phyloP scores from a whole-genome alignment of 2,329 filamentous ascomycete genomes.

The Aaosphaeria arxii region DNA sequence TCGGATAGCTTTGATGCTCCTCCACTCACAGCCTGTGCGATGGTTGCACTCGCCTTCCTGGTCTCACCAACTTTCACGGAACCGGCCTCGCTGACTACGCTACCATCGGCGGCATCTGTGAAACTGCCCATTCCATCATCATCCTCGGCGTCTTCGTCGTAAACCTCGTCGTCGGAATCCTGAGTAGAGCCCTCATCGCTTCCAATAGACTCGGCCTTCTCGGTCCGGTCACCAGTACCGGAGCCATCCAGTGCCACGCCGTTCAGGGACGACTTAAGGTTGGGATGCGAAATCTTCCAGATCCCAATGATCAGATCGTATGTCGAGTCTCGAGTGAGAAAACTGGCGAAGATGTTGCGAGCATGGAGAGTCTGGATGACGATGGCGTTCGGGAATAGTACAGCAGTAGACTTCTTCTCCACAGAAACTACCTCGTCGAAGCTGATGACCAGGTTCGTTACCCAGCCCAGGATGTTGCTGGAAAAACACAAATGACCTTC shows the following conservation, averaged over 20 bases:
- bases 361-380: slow-evolving; percentile 95
- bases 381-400: slow-evolving; percentile 95
- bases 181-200: slow-evolving; percentile 51
- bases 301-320: slow-evolving; percentile 98
- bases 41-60: slow-evolving; percentile 68
- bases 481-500: slow-evolving; percentile 98
- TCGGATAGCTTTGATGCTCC: slow-evolving; percentile 39
- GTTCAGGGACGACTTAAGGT: slow-evolving; percentile 85
- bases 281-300: slow-evolving; percentile 95
- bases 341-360: slow-evolving; percentile 92
- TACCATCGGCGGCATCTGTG: slow-evolving; percentile 53
- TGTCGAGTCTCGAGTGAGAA: slow-evolving; percentile 89
- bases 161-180: slow-evolving; percentile 72
- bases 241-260: slow-evolving; percentile 75
- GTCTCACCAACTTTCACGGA: slow-evolving; percentile 54
- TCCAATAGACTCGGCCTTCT: slow-evolving; percentile 67
- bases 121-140: slow-evolving; percentile 67
- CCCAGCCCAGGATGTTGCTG: slow-evolving; percentile 98
- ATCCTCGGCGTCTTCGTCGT: slow-evolving; percentile 76
- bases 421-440: slow-evolving; percentile 97
- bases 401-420: slow-evolving; percentile 92
- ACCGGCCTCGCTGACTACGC: slow-evolving; percentile 52
- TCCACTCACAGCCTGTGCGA: slow-evolving; percentile 40
- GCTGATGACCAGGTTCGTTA: slow-evolving; percentile 94
- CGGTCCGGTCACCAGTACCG: slow-evolving; percentile 83